phyloP scores from a whole-genome alignment of 768 basidiomycete species.

The Boletellus emodensis region DNA sequence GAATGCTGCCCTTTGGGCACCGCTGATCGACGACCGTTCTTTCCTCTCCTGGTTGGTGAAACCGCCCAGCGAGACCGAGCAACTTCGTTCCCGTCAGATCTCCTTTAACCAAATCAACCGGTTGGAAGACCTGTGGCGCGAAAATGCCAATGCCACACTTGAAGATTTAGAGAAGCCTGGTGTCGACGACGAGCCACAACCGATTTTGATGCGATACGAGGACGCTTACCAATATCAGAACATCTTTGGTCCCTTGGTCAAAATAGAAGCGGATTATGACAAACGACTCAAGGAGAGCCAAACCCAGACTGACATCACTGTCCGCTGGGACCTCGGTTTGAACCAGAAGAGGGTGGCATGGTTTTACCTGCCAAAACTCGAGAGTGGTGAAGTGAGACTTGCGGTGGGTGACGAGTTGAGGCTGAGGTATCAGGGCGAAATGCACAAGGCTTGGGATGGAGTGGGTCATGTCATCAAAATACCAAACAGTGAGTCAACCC shows the following conservation, averaged over 20 bases:
- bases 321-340: slow-evolving; percentile 96
- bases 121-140: slow-evolving; percentile 96
- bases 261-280: slow-evolving; percentile 99
- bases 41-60: slow-evolving; percentile 99
- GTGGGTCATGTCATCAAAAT: slow-evolving; percentile 99
- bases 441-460: slow-evolving; percentile 95
- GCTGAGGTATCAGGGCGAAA: slow-evolving; percentile 81
- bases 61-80: slow-evolving; percentile 93
- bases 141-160: slow-evolving; percentile 89
- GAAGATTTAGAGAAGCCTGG: slow-evolving; percentile 97
- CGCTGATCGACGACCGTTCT: slow-evolving; percentile 95
- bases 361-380: slow-evolving; percentile 94
- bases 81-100: slow-evolving; percentile 93
- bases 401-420: slow-evolving; percentile 96
- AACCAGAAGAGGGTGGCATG: slow-evolving; percentile 99
- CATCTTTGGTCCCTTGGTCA: slow-evolving; percentile 97
- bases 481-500: slow-evolving; percentile 78
- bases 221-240: slow-evolving; percentile 99
- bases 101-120: slow-evolving; percentile 97
- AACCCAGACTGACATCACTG: slow-evolving; percentile 94
- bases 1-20: slow-evolving; percentile 97
- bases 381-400: slow-evolving; percentile 94
- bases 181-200: slow-evolving; percentile 96
- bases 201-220: slow-evolving; percentile 86
- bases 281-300: slow-evolving; percentile 97